Evolutionary conservation across 805 yeast genomes (phyloP).

Genomic region (Kodamaea fukazawae): DNA sequence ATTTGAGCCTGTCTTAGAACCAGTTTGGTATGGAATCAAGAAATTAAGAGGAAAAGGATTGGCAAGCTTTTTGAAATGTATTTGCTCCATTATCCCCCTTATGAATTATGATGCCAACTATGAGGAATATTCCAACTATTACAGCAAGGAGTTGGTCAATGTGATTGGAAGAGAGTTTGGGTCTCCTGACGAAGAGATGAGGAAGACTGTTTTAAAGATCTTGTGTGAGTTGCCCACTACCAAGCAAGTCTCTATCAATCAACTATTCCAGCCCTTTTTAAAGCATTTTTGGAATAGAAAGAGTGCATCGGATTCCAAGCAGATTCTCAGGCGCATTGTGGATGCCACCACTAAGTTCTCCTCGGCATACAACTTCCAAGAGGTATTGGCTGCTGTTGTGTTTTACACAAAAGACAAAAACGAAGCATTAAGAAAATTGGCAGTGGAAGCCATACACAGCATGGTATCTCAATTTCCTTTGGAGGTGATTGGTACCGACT

Average conservation of each 20-base stretch:
- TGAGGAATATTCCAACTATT: conserved; percentile 73
- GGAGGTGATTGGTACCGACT: conserved; percentile 52
- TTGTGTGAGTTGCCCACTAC: conserved; percentile 64
- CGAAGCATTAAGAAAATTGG: conserved; percentile 76
- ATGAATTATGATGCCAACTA: conserved; percentile 57
- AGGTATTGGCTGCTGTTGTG: conserved; percentile 56
- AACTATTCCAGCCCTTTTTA: conserved; percentile 62
- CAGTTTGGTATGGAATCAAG: conserved; percentile 76
- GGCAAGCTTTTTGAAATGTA: conserved; percentile 71
- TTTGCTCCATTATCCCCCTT: conserved; percentile 78
- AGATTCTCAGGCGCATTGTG: conserved; percentile 57
- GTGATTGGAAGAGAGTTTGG: conserved; percentile 68
- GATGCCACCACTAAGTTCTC: conserved; percentile 72
- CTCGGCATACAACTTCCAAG: conserved; percentile 61
- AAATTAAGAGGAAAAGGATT: conserved; percentile 74
- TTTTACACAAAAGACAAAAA: conserved; percentile 73
- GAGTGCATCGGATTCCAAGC: conserved; percentile 60
- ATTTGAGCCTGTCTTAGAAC: conserved; percentile 70
- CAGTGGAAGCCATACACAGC: conserved; percentile 64
- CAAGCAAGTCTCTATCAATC: conserved; percentile 50
- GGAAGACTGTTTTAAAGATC: conserved; percentile 64
- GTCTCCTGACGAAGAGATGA: conserved; percentile 88
- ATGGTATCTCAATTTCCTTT: conserved; percentile 42
- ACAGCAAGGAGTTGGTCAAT: conserved; percentile 69
- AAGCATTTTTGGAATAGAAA: conserved; percentile 79